phyloP scores from a whole-genome alignment of 2,329 filamentous ascomycete genomes.

The Fonsecaea nubica region DNA sequence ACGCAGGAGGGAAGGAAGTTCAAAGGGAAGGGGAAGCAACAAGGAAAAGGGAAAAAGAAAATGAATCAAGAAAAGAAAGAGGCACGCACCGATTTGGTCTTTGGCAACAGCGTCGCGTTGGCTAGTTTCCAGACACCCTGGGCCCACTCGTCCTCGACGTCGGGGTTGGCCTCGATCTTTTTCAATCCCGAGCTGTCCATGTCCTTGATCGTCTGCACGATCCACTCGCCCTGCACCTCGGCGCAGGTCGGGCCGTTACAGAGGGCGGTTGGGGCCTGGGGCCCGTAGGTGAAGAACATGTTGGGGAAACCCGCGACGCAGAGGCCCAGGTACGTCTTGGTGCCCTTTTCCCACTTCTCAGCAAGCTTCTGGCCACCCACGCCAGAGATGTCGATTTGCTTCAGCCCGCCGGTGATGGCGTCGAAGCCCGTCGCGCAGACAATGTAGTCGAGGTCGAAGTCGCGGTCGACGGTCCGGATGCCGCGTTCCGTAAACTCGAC shows the following conservation, averaged over 20 bases:
- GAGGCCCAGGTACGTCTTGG: slow-evolving; percentile 51
- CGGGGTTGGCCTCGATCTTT: slow-evolving; percentile 58
- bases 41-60: neutral
- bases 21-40: slow-evolving; percentile 38
- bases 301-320: slow-evolving; percentile 54
- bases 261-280: slow-evolving; percentile 63
- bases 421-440: slow-evolving; percentile 55
- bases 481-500: slow-evolving; percentile 49
- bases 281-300: slow-evolving; percentile 59
- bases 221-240: slow-evolving; percentile 65
- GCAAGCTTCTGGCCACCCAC: slow-evolving; percentile 40
- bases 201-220: slow-evolving; percentile 57
- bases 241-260: slow-evolving; percentile 63
- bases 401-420: slow-evolving; percentile 50
- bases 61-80: neutral
- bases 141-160: slow-evolving; percentile 60
- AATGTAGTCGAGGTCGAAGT: slow-evolving; percentile 50
- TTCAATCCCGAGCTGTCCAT: slow-evolving; percentile 57
- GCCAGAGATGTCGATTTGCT: slow-evolving; percentile 49
- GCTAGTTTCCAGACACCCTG: slow-evolving; percentile 54
- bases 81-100: slow-evolving; percentile 41
- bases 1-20: neutral
- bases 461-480: slow-evolving; percentile 48
- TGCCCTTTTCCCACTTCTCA: slow-evolving; percentile 44
- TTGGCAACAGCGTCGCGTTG: slow-evolving; percentile 55